Evolutionary conservation across 768 basidiomycete species (phyloP).

Genomic region (Auriscalpium vulgare): DNA sequence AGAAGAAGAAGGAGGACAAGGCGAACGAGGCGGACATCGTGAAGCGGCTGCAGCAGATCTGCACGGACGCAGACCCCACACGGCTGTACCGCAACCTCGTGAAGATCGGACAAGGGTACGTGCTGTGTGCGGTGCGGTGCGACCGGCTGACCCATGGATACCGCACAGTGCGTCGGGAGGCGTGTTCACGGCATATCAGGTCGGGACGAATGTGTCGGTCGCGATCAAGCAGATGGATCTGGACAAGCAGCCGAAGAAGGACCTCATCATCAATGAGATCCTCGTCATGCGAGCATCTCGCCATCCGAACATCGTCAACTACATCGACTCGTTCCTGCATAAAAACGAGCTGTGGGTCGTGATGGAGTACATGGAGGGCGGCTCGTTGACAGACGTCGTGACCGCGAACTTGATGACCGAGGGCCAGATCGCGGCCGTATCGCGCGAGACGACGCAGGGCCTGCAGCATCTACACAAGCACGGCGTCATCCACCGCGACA

Average conservation of each 20-base stretch:
- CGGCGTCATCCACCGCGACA: constrained; percentile 97
- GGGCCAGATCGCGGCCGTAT: constrained; percentile 97
- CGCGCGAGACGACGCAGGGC: constrained; percentile 87
- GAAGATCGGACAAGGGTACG: constrained; percentile 98
- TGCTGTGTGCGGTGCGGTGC: constrained; percentile 11
- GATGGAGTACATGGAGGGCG: constrained; percentile 99
- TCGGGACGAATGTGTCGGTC: constrained; percentile 87
- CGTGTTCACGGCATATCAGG: constrained; percentile 97
- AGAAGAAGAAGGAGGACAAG: constrained; percentile 79
- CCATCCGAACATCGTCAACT: constrained; percentile 99
- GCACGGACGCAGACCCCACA: constrained; percentile 96
- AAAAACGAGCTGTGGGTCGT: constrained; percentile 99
- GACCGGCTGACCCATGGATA: neutral
- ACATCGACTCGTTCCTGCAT: constrained; percentile 96
- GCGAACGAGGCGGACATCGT: constrained; percentile 85
- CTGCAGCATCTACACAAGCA: constrained; percentile 92
- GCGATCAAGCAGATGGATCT: constrained; percentile 99
- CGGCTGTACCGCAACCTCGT: constrained; percentile 84
- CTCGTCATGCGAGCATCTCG: constrained; percentile 95
- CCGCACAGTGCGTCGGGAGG: constrained; percentile 81
- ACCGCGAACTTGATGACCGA: constrained; percentile 96
- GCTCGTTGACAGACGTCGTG: constrained; percentile 90
- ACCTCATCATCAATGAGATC: constrained; percentile 99
- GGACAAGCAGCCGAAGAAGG: constrained; percentile 99
- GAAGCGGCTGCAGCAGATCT: constrained; percentile 85